Percentiles rank a stretch among this genome's conserved stretches.
phyloP scores from a whole-genome alignment of 129 eudicot genomes.

The Scalesia atractyloides region DNA sequence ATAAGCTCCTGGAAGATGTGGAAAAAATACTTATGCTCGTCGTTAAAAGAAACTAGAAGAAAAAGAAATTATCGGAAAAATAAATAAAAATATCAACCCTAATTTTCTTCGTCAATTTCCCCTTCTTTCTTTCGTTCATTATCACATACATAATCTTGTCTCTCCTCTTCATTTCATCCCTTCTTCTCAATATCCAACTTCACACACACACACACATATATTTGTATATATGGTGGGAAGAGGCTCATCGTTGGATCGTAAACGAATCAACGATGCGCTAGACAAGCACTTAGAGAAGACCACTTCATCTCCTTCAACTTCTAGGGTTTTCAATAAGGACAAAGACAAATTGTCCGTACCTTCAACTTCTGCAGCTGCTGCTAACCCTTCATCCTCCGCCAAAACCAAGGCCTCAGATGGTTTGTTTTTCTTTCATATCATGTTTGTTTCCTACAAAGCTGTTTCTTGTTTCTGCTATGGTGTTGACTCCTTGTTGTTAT shows the following conservation, averaged over 20 bases:
- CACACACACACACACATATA: constrained; percentile 15
- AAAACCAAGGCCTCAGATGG: constrained; percentile 60
- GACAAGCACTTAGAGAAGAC: constrained; percentile 73
- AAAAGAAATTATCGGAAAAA: not conserved
- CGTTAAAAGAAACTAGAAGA: not conserved
- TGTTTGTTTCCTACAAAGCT: not conserved
- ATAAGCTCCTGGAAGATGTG: no score
- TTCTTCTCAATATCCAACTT: not conserved
- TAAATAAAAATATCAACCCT: constrained; percentile 22
- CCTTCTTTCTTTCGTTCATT: not conserved
- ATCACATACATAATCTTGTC: not conserved
- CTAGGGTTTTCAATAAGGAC: constrained; percentile 56
- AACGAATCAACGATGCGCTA: constrained; percentile 72
- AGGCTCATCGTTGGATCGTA: constrained; percentile 64
- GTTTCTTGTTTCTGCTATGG: not conserved
- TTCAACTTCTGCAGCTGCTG: constrained; percentile 53
- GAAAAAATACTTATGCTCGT: no score
- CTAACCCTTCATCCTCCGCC: constrained; percentile 35
- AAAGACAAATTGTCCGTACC: constrained; percentile 48
- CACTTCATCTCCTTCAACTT: constrained; percentile 59
- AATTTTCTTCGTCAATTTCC: constrained; percentile 31
- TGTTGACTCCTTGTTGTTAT: no score
- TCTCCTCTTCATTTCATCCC: constrained; percentile 15
- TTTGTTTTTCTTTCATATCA: constrained; percentile 18
- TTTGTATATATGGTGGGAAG: constrained; percentile 38